These are phyloP conservation scores for Vitis hybrid DNA, from an alignment of 177 flowering plant species.

Conservation along the genomic window DNA sequence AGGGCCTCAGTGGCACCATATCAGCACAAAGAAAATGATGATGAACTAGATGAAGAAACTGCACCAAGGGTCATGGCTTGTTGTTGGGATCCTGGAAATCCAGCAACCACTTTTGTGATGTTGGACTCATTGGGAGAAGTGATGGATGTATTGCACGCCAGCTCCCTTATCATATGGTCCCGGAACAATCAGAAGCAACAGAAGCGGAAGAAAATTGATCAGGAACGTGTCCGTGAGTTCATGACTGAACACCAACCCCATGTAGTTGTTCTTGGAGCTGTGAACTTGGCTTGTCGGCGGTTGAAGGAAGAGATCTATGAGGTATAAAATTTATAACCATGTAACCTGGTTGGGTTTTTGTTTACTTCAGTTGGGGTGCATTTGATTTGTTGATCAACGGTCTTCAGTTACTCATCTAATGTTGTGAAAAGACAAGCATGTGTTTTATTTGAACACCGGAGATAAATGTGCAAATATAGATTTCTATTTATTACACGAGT, in stretches of 20 bases:
- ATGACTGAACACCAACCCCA: conserved; percentile 92
- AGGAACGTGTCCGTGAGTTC: conserved; percentile 77
- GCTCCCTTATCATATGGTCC: conserved; percentile 67
- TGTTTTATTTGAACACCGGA: no score
- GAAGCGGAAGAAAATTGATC: conserved; percentile 87
- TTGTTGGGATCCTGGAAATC: conserved; percentile 97
- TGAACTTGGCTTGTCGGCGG: conserved; percentile 65
- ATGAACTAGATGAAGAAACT: conserved; percentile 62
- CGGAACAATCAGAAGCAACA: conserved; percentile 67
- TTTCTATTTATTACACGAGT: no score
- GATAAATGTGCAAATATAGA: no score
- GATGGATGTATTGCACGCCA: conserved; percentile 72
- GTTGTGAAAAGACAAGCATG: no score
- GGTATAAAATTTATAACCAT: conserved; percentile 28
- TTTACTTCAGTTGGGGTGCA: no score
- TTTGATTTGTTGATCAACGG: no score
- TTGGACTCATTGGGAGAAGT: conserved; percentile 90
- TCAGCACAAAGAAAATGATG: conserved; percentile 67
- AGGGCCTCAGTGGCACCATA: conserved; percentile 91
- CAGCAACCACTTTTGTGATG: conserved; percentile 96
- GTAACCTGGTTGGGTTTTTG: no score
- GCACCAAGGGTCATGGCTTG: conserved; percentile 98
- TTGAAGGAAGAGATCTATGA: conserved; percentile 91
- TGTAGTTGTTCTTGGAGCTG: conserved; percentile 94
- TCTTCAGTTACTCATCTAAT: no score